These are phyloP conservation scores for Claviceps sp. DNA, from an alignment of 2,329 filamentous ascomycete species.

Conservation along the genomic window DNA sequence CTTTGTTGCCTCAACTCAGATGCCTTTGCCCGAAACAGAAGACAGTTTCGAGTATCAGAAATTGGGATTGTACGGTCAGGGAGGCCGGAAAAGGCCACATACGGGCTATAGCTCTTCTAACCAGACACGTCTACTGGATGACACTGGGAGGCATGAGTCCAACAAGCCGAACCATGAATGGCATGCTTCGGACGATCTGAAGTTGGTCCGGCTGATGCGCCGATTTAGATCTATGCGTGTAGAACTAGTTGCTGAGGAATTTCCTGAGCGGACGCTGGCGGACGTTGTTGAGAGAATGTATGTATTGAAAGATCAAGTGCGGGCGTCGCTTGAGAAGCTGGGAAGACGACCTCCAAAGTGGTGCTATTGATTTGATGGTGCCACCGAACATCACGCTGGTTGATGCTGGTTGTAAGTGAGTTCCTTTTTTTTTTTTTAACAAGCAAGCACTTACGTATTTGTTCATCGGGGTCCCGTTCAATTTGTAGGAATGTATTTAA, in stretches of 20 bases:
- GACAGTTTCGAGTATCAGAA: neutral
- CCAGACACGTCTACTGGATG: neutral
- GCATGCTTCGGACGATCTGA: conserved; percentile 14
- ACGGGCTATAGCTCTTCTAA: neutral
- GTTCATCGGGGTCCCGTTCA: no score
- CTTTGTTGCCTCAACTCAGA: conserved; percentile 9
- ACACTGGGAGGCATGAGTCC: neutral
- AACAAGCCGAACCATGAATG: conserved; percentile 10
- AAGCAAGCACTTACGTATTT: no score
- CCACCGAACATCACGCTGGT: no score
- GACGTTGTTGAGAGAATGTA: conserved; percentile 11
- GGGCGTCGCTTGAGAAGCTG: conserved; percentile 9
- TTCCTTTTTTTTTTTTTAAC: no score
- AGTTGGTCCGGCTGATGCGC: conserved; percentile 13
- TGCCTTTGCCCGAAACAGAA: conserved; percentile 1
- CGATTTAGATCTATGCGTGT: conserved; percentile 8
- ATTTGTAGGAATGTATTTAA: no score
- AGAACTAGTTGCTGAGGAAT: conserved; percentile 4
- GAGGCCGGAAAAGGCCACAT: neutral
- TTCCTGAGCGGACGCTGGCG: conserved; percentile 8
- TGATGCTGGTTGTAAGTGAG: no score
- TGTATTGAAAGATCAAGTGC: conserved; percentile 11
- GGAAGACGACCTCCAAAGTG: conserved; percentile 12
- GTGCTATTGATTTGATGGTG: conserved; percentile 9
- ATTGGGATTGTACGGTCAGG: neutral